phyloP scores from a whole-genome alignment of 2,329 filamentous ascomycete species.

The Mariannaea sp. region DNA sequence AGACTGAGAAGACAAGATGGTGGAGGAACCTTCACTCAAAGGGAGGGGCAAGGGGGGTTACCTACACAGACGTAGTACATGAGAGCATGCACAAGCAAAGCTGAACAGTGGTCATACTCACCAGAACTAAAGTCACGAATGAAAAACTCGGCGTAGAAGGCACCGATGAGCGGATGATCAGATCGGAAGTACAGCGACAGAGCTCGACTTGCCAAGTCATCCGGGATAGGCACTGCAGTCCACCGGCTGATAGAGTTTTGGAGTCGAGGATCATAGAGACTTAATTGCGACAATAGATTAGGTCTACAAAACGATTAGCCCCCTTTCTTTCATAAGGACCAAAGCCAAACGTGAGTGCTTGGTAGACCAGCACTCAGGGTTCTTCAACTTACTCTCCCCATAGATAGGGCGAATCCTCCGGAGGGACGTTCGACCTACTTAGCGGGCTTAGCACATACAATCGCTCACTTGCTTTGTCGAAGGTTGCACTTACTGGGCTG shows the following conservation, averaged over 20 bases:
- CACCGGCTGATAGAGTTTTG: neutral
- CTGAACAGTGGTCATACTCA: neutral
- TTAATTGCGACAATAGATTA: neutral
- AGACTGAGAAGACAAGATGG: neutral
- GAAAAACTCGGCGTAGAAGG: slow-evolving; percentile 11
- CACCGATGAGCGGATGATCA: slow-evolving; percentile 7
- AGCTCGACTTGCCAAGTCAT: neutral
- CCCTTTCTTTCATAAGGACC: no score
- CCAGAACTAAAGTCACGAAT: slow-evolving; percentile 2
- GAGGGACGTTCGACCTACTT: no score
- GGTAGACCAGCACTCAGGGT: no score
- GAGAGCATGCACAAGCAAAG: slow-evolving; percentile 12
- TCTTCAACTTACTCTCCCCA: neutral
- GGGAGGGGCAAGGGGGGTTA: neutral
- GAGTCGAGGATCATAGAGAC: slow-evolving; percentile 1
- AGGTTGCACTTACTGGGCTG: no score
- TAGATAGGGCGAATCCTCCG: neutral
- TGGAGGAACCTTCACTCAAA: no score
- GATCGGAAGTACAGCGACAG: slow-evolving; percentile 7
- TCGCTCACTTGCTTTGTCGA: no score
- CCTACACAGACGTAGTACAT: slow-evolving; percentile 21
- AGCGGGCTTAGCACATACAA: no score
- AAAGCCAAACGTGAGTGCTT: no score
- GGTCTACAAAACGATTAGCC: neutral
- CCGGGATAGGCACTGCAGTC: neutral